Evolutionary conservation across 228 moss, liverwort and hornwort species (phyloP).

Genomic region (Sphagnum magellanicum): DNA sequence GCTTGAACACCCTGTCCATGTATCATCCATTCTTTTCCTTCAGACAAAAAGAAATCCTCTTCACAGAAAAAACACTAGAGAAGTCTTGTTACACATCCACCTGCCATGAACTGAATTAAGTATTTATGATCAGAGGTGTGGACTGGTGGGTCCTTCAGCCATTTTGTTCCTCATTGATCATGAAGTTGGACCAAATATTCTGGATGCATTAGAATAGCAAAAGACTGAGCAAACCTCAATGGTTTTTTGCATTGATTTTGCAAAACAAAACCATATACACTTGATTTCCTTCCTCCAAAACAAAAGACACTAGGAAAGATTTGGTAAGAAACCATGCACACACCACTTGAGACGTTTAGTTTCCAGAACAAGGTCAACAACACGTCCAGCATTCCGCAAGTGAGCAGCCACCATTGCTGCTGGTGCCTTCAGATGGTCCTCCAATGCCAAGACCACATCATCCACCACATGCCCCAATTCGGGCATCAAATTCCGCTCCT

Average conservation of each 20-base stretch:
- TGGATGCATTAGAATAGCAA: too few species aligned
- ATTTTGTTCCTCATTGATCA: background rate
- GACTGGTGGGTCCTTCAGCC: background rate
- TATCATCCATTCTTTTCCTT: too few species aligned
- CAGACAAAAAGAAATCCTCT: background rate
- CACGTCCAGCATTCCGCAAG: conserved; percentile 55
- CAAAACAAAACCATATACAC: too few species aligned
- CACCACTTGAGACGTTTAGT: conserved; percentile 79
- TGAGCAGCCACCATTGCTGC: conserved; percentile 66
- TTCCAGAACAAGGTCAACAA: conserved; percentile 81
- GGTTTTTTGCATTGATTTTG: too few species aligned
- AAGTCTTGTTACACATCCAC: background rate
- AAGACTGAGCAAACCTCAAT: too few species aligned
- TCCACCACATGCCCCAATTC: conserved; percentile 47
- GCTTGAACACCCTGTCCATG: conserved; percentile 55
- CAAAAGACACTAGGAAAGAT: too few species aligned
- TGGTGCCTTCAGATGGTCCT: conserved; percentile 59
- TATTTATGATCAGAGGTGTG: background rate
- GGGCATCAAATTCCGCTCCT: conserved; percentile 57
- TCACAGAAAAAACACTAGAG: background rate
- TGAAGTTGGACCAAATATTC: too few species aligned
- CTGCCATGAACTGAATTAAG: background rate
- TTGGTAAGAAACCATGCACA: background rate
- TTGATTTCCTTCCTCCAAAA: too few species aligned
- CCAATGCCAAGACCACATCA: conserved; percentile 86